Base-by-base conservation (phyloP, 1,139 yeast genomes). In the Suhomyces taliae region DNA sequence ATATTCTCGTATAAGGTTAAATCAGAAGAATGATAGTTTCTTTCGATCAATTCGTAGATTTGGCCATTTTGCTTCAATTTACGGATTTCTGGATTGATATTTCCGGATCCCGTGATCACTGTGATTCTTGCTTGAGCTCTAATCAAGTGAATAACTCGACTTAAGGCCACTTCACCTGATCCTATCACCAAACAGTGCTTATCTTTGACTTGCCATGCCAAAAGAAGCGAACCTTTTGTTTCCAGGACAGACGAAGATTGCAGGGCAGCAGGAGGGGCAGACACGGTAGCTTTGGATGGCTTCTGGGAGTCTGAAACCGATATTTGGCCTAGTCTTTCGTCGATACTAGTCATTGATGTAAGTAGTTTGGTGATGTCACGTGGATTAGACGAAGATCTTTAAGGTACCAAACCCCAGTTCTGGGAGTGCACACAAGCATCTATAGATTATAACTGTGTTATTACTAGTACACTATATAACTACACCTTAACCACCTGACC, bases 131-230 rank as follows among this genome's bases (percentile, higher is more conserved):
- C 93, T 53, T 83, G 79, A 0, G 95, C 93, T 27, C 79, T 77
- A 10, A 87, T 66, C 35, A 88, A 71, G 58, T 86, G 88, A 45
- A 77, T 72, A 11, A 88, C 79, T 47, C 96, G 67, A 35, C 90
- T 81, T 12, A 83, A 71, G 0, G 91, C 96, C 9, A 89, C 96
- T 44, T 85, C 90, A 6, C 96, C 95, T 8, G 86, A 88, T 0
- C 96, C 96, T 39, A 88, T 79, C 1, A 88, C 87, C 26, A 88
- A 71, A 27, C 87, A 88, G 55, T 80, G 87, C 49, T 79, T 81
- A 54, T 76, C 69, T 53, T 75, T 75, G 36, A 87, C 83, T 64
- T 85, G 90, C 86, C 87, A 85, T 7, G 93, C 91, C 11, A 87
- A 70, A 51, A 85, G 72, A 19, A 85, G 69, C 7, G 90, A 84